Evolutionary conservation across 306 rosid species (phyloP).

Genomic region (Nissolia schottii): DNA sequence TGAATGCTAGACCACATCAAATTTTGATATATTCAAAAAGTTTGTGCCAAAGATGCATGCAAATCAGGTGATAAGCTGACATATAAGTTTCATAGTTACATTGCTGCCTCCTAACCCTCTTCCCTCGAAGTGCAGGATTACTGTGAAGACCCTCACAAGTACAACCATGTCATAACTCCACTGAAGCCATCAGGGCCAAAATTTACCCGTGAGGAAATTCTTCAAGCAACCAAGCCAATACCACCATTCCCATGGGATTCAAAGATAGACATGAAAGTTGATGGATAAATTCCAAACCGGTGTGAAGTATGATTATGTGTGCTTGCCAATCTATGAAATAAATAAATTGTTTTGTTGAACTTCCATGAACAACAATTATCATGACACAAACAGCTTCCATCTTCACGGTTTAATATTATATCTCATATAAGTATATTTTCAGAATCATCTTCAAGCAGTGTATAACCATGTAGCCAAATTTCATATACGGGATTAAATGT

Average conservation of each 20-base stretch:
- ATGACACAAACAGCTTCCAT: neutral
- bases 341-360: neutral
- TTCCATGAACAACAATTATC: neutral
- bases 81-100: neutral
- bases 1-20: conserved; percentile 79
- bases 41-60: conserved; percentile 87
- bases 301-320: conserved; percentile 18
- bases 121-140: conserved; percentile 47
- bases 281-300: conserved; percentile 30
- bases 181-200: conserved; percentile 53
- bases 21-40: conserved; percentile 56
- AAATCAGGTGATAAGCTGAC: conserved; percentile 60
- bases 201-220: conserved; percentile 45
- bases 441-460: neutral
- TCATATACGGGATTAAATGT: neutral
- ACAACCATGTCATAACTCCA: conserved; percentile 48
- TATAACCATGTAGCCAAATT: neutral
- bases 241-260: conserved; percentile 65
- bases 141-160: conserved; percentile 48
- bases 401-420: neutral
- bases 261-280: conserved; percentile 64
- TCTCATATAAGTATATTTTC: neutral
- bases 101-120: conserved; percentile 18
- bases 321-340: neutral
- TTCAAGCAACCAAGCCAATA: conserved; percentile 59